Percentiles rank a stretch among this genome's conserved stretches.
Evolutionary conservation across 306 rosid genomes (phyloP).

Genomic region (Begonia fuchsioides): DNA sequence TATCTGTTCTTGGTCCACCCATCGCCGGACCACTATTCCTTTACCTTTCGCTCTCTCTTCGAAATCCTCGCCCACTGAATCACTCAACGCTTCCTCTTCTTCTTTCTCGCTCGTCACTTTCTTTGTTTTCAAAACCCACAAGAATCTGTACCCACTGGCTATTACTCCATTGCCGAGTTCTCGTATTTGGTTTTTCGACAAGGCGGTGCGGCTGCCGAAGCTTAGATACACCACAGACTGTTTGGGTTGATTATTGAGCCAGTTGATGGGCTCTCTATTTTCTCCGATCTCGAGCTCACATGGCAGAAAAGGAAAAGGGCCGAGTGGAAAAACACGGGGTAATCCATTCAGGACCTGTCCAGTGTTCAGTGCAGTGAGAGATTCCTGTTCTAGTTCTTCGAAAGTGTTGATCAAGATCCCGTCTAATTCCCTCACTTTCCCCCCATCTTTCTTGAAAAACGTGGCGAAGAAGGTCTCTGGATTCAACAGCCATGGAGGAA

Average conservation of each 20-base stretch:
- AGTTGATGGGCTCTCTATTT: not conserved
- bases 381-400: slow-evolving; percentile 21
- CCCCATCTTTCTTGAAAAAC: slow-evolving; percentile 13
- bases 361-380: slow-evolving; percentile 13
- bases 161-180: slow-evolving; percentile 38
- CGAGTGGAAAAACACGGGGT: slow-evolving; percentile 28
- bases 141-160: slow-evolving; percentile 26
- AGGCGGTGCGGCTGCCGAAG: slow-evolving; percentile 36
- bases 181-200: slow-evolving; percentile 25
- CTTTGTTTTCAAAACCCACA: slow-evolving; percentile 48
- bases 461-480: slow-evolving; percentile 6
- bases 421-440: slow-evolving; percentile 10
- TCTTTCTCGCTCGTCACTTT: slow-evolving; percentile 22
- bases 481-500: slow-evolving; percentile 25
- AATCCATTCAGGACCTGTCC: slow-evolving; percentile 11
- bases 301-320: slow-evolving; percentile 37
- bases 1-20: slow-evolving; percentile 34
- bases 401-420: slow-evolving; percentile 40
- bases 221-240: slow-evolving; percentile 37
- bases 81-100: slow-evolving; percentile 14
- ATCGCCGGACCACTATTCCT: slow-evolving; percentile 31
- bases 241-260: slow-evolving; percentile 29
- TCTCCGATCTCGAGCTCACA: slow-evolving; percentile 28
- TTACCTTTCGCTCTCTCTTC: slow-evolving; percentile 17
- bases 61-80: slow-evolving; percentile 21